Percentiles rank a stretch among this genome's conserved stretches.
Conservation (phyloP, 441 rosid genomes). For the Biscutella laevigata region DNA sequence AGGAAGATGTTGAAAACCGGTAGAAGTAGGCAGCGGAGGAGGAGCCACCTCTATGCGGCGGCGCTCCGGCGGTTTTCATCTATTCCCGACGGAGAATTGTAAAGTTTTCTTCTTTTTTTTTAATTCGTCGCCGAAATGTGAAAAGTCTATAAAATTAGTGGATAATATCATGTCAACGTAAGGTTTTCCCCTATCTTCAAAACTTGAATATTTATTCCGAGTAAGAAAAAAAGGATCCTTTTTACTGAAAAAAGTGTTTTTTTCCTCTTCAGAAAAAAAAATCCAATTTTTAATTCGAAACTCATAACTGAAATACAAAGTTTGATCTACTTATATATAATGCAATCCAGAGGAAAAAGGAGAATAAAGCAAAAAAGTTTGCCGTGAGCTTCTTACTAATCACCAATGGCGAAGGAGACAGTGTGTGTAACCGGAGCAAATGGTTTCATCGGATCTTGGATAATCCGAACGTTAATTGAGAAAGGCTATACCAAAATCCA, state of each 20-base stretch:
- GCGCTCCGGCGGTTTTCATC: constrained; percentile 28
- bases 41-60: constrained; percentile 22
- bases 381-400: not conserved
- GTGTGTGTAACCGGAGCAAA: constrained; percentile 83
- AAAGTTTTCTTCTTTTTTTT: not conserved
- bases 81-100: not conserved
- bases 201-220: not conserved
- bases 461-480: constrained; percentile 44
- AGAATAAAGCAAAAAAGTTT: not conserved
- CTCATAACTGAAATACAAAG: not conserved
- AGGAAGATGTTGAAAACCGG: constrained; percentile 14
- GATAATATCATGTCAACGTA: constrained; percentile 20
- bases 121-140: not conserved
- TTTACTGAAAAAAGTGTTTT: not conserved
- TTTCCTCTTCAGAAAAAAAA: not conserved
- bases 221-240: not conserved
- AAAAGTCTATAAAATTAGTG: constrained; percentile 19
- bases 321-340: not conserved
- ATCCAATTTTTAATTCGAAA: not conserved
- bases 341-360: not conserved
- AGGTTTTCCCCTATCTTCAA: no score
- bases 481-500: constrained; percentile 52
- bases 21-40: constrained; percentile 5
- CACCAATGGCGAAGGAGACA: constrained; percentile 33
- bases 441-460: constrained; percentile 83